These are phyloP conservation scores for Kluyveromyces siamensis DNA, from an alignment of 805 yeast species.

Conservation along the genomic window DNA sequence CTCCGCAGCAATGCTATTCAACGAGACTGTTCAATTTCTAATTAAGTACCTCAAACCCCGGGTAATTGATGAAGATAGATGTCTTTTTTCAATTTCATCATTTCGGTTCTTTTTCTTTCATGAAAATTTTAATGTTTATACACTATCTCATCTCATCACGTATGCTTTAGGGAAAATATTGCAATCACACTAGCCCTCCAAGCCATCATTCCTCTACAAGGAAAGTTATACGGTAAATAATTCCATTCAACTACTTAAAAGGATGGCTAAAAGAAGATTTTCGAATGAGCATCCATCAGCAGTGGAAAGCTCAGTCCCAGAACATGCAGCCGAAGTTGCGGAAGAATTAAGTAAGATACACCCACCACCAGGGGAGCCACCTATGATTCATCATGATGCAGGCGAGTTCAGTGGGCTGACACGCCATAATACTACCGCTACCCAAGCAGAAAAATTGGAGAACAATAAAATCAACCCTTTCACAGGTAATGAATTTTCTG, in stretches of 20 bases:
- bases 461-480: slow-evolving; percentile 63
- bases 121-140: not conserved
- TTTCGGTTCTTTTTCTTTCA: not conserved
- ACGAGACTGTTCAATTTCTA: too few species aligned
- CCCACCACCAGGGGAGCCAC: slow-evolving; percentile 35
- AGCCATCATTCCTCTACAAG: not conserved
- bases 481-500: slow-evolving; percentile 54
- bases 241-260: not conserved
- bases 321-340: slow-evolving; percentile 57
- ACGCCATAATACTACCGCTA: slow-evolving; percentile 60
- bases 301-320: slow-evolving; percentile 47
- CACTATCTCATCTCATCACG: not conserved
- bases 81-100: too few species aligned
- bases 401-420: slow-evolving; percentile 51
- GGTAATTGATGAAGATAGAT: too few species aligned
- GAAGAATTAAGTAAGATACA: slow-evolving; percentile 43
- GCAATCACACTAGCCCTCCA: too few species aligned
- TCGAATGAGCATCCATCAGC: slow-evolving; percentile 26
- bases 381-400: slow-evolving; percentile 47
- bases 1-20: too few species aligned
- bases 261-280: slow-evolving; percentile 24
- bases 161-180: not conserved
- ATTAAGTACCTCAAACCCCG: too few species aligned
- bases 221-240: not conserved
- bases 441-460: slow-evolving; percentile 52